Percentiles rank a stretch among this genome's conserved stretches.
Conservation (phyloP, 2,329 filamentous ascomycete genomes). For the Aspergillus ochraceoroseus region DNA sequence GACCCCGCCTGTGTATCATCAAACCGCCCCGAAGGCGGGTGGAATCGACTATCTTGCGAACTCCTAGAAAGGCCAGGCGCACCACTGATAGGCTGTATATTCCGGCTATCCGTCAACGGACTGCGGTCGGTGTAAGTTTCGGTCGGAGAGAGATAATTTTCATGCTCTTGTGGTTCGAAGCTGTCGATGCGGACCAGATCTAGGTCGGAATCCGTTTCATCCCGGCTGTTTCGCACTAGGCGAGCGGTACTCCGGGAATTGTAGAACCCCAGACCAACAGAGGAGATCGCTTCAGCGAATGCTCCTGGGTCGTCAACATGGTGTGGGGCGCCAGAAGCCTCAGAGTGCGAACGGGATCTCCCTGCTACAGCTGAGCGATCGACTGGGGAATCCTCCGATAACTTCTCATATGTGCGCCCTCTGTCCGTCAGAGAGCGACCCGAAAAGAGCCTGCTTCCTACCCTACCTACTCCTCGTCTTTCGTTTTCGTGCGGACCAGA, state of each 20-base stretch:
- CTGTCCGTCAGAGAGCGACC: conserved; percentile 40
- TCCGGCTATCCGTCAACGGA: conserved; percentile 54
- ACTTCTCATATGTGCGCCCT: conserved; percentile 50
- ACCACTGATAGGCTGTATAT: conserved; percentile 55
- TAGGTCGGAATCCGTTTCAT: conserved; percentile 29
- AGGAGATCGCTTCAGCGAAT: conserved; percentile 43
- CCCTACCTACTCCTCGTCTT: conserved; percentile 28
- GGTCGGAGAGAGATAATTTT: conserved; percentile 52
- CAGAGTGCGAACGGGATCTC: conserved; percentile 20
- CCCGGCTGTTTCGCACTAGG: conserved; percentile 22
- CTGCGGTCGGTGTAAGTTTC: conserved; percentile 53
- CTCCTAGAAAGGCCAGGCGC: conserved; percentile 39
- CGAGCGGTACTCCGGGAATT: conserved; percentile 21
- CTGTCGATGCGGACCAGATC: conserved; percentile 29
- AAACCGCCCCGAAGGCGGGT: conserved; percentile 54
- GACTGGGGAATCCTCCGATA: conserved; percentile 49
- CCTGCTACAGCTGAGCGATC: conserved; percentile 25
- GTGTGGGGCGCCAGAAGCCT: conserved; percentile 25
- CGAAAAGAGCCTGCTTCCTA: conserved; percentile 44
- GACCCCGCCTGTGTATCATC: conserved; percentile 41
- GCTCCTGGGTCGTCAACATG: conserved; percentile 35
- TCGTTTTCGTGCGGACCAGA: conserved; percentile 38
- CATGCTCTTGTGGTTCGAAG: conserved; percentile 42
- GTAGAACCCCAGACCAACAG: conserved; percentile 41
- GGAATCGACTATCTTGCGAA: conserved; percentile 48